These are phyloP conservation scores for Curvularia spicifera DNA, from an alignment of 2,329 filamentous ascomycete genomes.

Conservation along the genomic window DNA sequence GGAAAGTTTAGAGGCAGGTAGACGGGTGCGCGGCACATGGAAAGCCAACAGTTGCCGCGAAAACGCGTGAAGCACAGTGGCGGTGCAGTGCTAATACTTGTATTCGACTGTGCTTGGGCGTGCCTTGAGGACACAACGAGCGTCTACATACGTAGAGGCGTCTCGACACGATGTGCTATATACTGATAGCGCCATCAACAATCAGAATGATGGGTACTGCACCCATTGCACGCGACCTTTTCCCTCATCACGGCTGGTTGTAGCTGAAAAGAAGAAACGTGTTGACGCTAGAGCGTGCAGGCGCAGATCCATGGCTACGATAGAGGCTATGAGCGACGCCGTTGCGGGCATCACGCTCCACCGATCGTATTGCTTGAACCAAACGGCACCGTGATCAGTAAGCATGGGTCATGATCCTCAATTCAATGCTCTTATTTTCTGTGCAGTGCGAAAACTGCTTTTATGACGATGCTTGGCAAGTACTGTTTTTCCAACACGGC, in stretches of 20 bases:
- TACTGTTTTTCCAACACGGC: constrained; percentile 10
- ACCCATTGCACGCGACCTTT: constrained; percentile 1
- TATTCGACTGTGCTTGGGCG: not conserved
- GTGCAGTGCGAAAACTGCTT: constrained; percentile 18
- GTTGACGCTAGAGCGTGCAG: constrained; percentile 9
- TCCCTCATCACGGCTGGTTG: constrained; percentile 7
- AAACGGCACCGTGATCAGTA: constrained; percentile 11
- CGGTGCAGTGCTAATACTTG: constrained; percentile 11
- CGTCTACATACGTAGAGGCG: not conserved
- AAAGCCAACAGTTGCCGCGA: constrained; percentile 7
- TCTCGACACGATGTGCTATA: not conserved
- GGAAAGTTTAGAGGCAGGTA: constrained; percentile 10
- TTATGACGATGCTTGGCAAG: constrained; percentile 11
- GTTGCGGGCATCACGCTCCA: constrained; percentile 25
- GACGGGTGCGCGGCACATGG: constrained; percentile 6
- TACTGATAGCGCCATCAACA: not conserved
- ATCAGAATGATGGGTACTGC: not conserved
- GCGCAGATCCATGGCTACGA: constrained; percentile 11
- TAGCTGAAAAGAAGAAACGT: constrained; percentile 5
- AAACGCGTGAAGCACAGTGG: constrained; percentile 10
- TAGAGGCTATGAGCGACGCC: constrained; percentile 17
- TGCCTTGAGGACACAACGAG: not conserved
- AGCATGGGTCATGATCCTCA: constrained; percentile 20
- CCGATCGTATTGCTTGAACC: constrained; percentile 22
- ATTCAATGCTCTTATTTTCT: constrained; percentile 17